phyloP scores from a whole-genome alignment of 306 rosid species.

The Senna siamea region DNA sequence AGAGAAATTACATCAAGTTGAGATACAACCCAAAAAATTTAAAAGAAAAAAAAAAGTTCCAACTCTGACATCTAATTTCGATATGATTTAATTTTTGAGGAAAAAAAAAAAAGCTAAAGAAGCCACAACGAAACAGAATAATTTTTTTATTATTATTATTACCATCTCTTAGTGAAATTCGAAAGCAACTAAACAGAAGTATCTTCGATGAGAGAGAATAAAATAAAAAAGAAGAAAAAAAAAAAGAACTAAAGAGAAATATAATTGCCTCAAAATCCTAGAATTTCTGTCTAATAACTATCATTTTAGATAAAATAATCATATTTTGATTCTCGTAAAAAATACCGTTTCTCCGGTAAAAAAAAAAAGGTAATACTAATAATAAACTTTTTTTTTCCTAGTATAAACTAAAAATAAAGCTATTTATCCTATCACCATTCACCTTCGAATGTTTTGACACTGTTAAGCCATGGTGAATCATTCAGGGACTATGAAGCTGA shows the following conservation, averaged over 20 bases:
- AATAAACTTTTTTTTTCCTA: too few species aligned
- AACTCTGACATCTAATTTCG: neutral
- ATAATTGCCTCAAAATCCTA: neutral
- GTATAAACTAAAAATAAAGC: neutral
- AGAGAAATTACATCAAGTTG: neutral
- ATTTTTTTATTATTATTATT: neutral
- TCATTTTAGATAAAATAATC: too few species aligned
- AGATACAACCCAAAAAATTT: neutral
- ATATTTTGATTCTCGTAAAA: too few species aligned
- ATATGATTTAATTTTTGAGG: neutral
- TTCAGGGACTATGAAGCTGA: slow-evolving; percentile 45
- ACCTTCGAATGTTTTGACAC: neutral
- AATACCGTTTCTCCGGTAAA: too few species aligned
- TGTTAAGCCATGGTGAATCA: neutral
- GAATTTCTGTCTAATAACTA: neutral
- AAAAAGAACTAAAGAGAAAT: neutral
- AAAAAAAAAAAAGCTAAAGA: neutral
- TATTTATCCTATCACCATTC: neutral
- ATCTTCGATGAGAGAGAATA: neutral
- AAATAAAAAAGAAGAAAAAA: too few species aligned
- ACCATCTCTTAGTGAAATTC: neutral
- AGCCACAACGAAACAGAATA: neutral
- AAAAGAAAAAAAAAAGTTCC: neutral
- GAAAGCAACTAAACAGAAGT: neutral
- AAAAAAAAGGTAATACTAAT: too few species aligned